Evolutionary conservation across 352 stramenopile species (phyloP), one percentile per base, ranked within the genome.

Genomic region (Pseudoperonospora humuli): DNA sequence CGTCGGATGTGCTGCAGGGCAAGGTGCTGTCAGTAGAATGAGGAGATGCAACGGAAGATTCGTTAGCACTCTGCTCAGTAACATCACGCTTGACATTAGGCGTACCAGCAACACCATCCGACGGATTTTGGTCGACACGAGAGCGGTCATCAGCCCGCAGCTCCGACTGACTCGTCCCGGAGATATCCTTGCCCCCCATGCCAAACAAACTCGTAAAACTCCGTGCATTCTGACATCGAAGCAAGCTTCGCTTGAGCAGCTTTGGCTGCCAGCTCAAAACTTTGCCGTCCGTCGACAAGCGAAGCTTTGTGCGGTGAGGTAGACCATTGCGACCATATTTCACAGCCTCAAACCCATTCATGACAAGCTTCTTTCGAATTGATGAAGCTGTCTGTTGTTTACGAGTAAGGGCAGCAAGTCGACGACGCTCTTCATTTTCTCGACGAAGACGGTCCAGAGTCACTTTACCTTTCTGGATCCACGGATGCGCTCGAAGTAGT

Each of bases 301-400:
- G 65, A 19, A 93, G 53, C 39, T 85, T 85, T 0, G 80, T 93
- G 19, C 74, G 75, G 39, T 90, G 75, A 5, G 75, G 75, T 18
- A 86, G 48, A 0, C 80, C 80, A 19, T 87, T 82, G 44, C 79
- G 76, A 11, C 78, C 77, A 45, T 93, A 86, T 49, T 93, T 93
- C 48, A 93, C 61, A 2, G 78, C 75, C 20, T 84, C 65, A 24
- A 89, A 84, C 5, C 77, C 74, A 14, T 62, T 70, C 52, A 75
- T 85, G 5, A 64, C 64, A 7, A 92, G 70, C 32, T 84, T 78
- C 42, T 80, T 84, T 18, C 70, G 75, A 36, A 91, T 82, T 1
- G 49, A 54, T 11, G 80, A 75, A 14, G 78, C 78, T 32, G 72
- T 60, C 21, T 83, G 57, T 36, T 88, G 70, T 39, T 80, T 75